These are phyloP conservation scores for Crithidia bombi DNA, from an alignment of 208 protist genomes.

Conservation along the genomic window DNA sequence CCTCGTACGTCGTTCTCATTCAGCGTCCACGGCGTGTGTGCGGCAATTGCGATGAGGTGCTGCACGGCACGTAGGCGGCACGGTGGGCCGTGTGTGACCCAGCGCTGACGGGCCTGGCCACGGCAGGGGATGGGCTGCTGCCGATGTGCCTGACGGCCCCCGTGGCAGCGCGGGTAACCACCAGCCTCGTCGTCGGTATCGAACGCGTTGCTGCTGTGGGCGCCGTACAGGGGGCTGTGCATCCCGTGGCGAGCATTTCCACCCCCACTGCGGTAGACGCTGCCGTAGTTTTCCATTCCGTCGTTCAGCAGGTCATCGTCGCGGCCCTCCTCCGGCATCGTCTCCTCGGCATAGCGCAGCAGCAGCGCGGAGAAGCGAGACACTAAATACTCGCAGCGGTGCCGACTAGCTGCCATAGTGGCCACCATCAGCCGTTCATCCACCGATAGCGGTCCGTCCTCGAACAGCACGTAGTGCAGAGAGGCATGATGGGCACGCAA, in stretches of 20 bases:
- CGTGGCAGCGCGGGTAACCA: background rate
- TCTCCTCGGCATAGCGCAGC: slow-evolving; percentile 50
- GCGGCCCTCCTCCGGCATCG: slow-evolving; percentile 25
- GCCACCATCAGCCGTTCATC: slow-evolving; percentile 83
- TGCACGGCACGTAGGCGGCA: slow-evolving; percentile 58
- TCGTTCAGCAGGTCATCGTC: slow-evolving; percentile 16
- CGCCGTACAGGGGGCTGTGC: slow-evolving; percentile 6
- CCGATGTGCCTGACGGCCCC: background rate
- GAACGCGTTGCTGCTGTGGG: background rate
- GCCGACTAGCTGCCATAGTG: slow-evolving; percentile 79
- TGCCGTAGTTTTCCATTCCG: background rate
- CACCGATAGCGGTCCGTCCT: slow-evolving; percentile 73
- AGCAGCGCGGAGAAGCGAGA: slow-evolving; percentile 70
- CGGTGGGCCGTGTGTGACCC: slow-evolving; percentile 69
- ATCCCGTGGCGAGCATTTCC: background rate
- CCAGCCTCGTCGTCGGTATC: background rate
- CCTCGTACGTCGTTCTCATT: slow-evolving; percentile 46
- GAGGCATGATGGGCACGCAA: slow-evolving; percentile 72
- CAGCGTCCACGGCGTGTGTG: slow-evolving; percentile 82
- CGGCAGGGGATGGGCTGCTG: slow-evolving; percentile 1
- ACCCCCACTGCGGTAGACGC: slow-evolving; percentile 14
- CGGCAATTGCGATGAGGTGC: slow-evolving; percentile 75
- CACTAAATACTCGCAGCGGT: slow-evolving; percentile 85
- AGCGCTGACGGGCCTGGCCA: slow-evolving; percentile 37
- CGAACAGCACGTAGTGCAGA: slow-evolving; percentile 71